Base-by-base conservation (phyloP, 2,329 filamentous ascomycete genomes). In the Thermoascus crustaceus region DNA sequence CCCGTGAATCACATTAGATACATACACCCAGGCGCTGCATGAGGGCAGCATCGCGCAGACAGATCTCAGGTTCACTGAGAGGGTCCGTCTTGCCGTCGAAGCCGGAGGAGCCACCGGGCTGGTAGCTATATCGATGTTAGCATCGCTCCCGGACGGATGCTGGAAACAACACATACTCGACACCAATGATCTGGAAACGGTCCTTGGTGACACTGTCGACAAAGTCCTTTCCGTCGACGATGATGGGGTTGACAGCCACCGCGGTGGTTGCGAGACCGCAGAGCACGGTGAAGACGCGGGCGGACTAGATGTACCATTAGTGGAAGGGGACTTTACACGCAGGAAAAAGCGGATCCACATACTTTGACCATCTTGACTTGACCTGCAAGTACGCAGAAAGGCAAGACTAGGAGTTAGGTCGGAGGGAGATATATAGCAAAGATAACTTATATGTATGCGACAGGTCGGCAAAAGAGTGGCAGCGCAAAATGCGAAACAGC, bases 101-200 rank as follows among this genome's bases (percentile, higher is more conserved):
- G 37, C 67, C 75, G 35, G 66, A 68, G 38, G 75, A 68, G 43
- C 76, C 76, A 48, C 76, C 76, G 14, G 76, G 76, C 52, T 80
- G 76, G 55, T 77, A 77, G 46, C 69, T 72, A 35, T 19, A 34
- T 24, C 14, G 34, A 23, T 36, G 42, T 54, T 40, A 42, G 40
- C 43, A 42, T 46, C 34, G 14, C 9, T 26, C 42, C 35, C 24
- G 40, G 8, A 43, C 11, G 20, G 13, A 20, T 26, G 16, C 21
- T 26, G 39, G 17, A 31, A 13, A 17, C 24, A n/a, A n/a, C 26
- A 49, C 67, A 55, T 63, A 73, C 66, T 78, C 76, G 39, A 79
- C 72, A 54, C 75, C 76, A 40, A 79, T 62, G 40, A 80, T 71
- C 61, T 77, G 70, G 56, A 80, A 72, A 31, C 76, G 71, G 45